Evolutionary conservation across 78 protist species (phyloP).

Genomic region (Guillardia theta): DNA sequence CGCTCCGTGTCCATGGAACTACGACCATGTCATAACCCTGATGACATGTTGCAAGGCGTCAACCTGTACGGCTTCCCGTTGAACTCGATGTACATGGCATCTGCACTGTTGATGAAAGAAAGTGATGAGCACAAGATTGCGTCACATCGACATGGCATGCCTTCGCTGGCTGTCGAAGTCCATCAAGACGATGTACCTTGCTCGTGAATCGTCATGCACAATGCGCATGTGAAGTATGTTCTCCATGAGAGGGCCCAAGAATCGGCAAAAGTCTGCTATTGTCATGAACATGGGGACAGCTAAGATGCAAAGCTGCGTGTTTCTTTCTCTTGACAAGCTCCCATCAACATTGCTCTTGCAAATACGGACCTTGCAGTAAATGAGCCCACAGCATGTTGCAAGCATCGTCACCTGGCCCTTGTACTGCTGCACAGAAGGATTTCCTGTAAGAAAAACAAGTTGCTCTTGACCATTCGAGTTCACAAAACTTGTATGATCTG

Average conservation of each 20-base stretch:
- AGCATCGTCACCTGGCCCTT: background rate
- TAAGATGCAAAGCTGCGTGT: background rate
- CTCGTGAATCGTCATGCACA: background rate
- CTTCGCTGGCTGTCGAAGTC: background rate
- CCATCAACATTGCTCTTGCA: background rate
- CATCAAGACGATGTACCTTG: background rate
- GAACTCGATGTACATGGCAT: conserved; percentile 59
- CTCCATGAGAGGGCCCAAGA: background rate
- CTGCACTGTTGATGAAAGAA: conserved; percentile 58
- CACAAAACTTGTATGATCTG: background rate
- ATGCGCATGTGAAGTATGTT: background rate
- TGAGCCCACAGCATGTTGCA: background rate
- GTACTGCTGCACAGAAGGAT: background rate
- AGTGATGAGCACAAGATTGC: conserved; percentile 56
- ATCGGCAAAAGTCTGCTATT: background rate
- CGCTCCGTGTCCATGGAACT: conserved; percentile 63
- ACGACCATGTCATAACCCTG: too few relatives aligned
- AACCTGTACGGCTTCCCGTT: conserved; percentile 70
- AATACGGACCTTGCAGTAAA: background rate
- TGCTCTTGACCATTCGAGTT: background rate
- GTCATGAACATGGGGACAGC: conserved; percentile 24
- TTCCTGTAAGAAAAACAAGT: background rate
- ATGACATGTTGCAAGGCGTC: too few relatives aligned
- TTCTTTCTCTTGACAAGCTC: background rate
- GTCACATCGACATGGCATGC: background rate